Percentiles rank a stretch among this genome's conserved stretches.
Evolutionary conservation across 257 asterid species (phyloP).

Genomic region (Scutellaria minor): DNA sequence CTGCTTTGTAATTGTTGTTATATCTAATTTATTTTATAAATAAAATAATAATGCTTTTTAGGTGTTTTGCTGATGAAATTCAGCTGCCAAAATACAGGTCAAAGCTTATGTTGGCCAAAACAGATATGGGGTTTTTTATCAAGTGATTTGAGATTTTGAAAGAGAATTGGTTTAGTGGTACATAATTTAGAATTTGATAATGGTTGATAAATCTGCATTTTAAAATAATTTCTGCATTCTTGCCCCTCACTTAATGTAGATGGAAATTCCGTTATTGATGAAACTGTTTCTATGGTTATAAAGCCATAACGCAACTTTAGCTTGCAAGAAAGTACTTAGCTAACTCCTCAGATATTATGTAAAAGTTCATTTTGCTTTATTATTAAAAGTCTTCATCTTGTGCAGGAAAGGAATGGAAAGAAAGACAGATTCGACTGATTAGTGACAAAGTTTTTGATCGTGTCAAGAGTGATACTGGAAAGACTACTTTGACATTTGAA

Average conservation of each 20-base stretch:
- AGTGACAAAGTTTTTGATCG: constrained; percentile 69
- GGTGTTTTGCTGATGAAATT: not conserved
- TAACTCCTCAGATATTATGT: too few species aligned
- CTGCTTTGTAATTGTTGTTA: not conserved
- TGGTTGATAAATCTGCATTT: not conserved
- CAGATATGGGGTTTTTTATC: not conserved
- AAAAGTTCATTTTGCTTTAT: too few species aligned
- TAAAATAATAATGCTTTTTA: not conserved
- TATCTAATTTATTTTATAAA: not conserved
- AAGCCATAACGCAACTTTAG: not conserved
- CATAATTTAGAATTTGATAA: not conserved
- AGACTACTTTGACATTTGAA: constrained; percentile 65
- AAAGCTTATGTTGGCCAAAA: not conserved
- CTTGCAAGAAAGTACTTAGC: too few species aligned
- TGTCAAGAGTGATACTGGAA: constrained; percentile 62
- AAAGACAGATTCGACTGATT: constrained; percentile 59
- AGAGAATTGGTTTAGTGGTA: not conserved
- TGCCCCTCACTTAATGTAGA: not conserved
- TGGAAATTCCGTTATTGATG: not conserved
- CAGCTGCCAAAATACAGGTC: not conserved
- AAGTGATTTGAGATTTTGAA: not conserved
- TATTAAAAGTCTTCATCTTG: not conserved
- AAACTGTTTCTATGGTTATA: constrained; percentile 12
- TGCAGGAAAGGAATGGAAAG: constrained; percentile 90
- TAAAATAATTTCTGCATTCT: not conserved